Conservation (phyloP, 352 stramenopile species). For the Phytophthora europaea region DNA sequence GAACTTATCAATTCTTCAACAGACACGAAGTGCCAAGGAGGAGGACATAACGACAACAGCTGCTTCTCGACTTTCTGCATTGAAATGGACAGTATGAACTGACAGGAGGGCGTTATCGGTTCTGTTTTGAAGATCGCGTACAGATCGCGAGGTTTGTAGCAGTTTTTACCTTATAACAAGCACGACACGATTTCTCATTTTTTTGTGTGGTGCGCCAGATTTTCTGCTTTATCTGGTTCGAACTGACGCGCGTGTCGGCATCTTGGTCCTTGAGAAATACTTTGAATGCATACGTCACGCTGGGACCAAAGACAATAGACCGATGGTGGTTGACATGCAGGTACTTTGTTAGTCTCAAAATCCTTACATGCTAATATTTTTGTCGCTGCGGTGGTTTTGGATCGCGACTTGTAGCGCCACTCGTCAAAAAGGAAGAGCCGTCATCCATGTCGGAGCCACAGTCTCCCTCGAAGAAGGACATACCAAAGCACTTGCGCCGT, state of each 20-base stretch:
- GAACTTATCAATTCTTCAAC: neutral
- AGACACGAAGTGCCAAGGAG: neutral
- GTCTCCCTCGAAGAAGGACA: conserved; percentile 30
- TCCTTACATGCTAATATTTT: neutral
- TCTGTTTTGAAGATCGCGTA: neutral
- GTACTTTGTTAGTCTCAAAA: neutral
- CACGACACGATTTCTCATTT: too few species aligned
- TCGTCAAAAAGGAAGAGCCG: neutral
- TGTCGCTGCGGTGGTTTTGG: neutral
- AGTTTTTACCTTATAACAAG: neutral
- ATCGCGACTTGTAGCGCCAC: neutral
- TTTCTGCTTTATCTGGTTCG: neutral
- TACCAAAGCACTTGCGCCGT: conserved; percentile 53
- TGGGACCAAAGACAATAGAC: too few species aligned
- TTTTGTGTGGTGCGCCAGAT: too few species aligned
- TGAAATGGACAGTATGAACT: neutral
- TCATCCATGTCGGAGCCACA: conserved; percentile 21
- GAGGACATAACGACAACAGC: neutral
- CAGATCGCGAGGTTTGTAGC: neutral
- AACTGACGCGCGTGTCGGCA: too few species aligned
- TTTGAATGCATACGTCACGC: too few species aligned
- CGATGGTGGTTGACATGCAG: too few species aligned
- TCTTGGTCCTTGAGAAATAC: too few species aligned
- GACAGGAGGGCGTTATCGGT: neutral
- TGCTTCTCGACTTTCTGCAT: neutral